Evolutionary conservation across 805 yeast genomes (phyloP).

Genomic region (Kuraishia hungarica): DNA sequence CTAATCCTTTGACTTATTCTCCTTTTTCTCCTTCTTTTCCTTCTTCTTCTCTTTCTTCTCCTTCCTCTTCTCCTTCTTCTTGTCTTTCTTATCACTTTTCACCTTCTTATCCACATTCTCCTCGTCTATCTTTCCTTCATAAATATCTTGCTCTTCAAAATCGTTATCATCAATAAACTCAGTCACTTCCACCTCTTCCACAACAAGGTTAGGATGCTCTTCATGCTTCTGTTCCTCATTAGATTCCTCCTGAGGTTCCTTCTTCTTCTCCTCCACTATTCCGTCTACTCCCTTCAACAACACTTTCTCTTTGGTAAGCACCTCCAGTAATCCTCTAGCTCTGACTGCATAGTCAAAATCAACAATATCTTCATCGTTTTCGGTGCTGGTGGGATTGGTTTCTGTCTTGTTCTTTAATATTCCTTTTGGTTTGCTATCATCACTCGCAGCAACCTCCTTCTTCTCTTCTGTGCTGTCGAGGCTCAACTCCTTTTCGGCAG

Average conservation of each 20-base stretch:
- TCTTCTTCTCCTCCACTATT: slow-evolving; percentile 8
- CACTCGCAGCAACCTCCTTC: slow-evolving; percentile 7
- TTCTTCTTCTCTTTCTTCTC: slow-evolving; percentile 7
- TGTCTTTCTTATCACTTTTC: slow-evolving; percentile 9
- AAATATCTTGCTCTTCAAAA: slow-evolving; percentile 9
- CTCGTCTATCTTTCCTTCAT: slow-evolving; percentile 10
- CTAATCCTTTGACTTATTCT: not conserved
- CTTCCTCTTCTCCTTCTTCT: slow-evolving; percentile 5
- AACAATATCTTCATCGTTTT: slow-evolving; percentile 14
- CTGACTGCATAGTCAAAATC: slow-evolving; percentile 31
- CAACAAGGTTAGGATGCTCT: slow-evolving; percentile 21
- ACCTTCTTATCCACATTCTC: slow-evolving; percentile 9
- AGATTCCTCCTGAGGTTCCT: slow-evolving; percentile 6
- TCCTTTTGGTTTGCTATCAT: slow-evolving; percentile 14
- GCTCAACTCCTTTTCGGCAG: slow-evolving; percentile 28
- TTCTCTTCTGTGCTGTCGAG: slow-evolving; percentile 12
- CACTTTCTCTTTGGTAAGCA: slow-evolving; percentile 27
- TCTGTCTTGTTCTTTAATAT: slow-evolving; percentile 8
- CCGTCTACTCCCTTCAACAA: slow-evolving; percentile 21
- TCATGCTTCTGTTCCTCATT: slow-evolving; percentile 5
- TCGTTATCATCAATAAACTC: slow-evolving; percentile 23
- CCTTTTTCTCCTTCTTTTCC: slow-evolving; percentile 3
- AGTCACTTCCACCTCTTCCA: slow-evolving; percentile 34
- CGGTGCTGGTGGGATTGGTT: slow-evolving; percentile 4
- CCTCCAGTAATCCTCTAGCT: slow-evolving; percentile 27